Evolutionary conservation across 1,284 basidiomycete genomes (phyloP), one percentile per base, ranked within the genome.

Genomic region (Cystobasidium sp.): DNA sequence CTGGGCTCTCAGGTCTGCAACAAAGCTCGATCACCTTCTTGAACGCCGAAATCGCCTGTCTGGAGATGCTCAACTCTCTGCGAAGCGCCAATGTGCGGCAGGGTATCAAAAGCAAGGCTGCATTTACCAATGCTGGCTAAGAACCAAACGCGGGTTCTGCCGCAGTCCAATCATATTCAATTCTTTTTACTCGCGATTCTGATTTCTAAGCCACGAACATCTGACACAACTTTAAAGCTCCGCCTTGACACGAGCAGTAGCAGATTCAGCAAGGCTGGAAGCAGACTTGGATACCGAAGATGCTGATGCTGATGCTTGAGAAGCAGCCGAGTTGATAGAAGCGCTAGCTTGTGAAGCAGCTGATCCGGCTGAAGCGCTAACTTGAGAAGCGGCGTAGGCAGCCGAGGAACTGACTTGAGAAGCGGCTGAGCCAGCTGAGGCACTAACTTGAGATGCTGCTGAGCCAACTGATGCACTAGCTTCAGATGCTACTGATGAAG

Each of bases 241-340:
- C 4, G 55, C 46, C 22, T 69, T 61, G 37, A 69, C 53, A 41
- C 68, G 55, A 51, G 41, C 68, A 31, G 69, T 61, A 63, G 59
- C 69, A 9, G 58, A 63, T 41, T 58, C 47, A 53, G 61, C 69
- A 31, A 47, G 12, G 4, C 59, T 52, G 14, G 58, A 58, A 44
- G 69, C 69, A 12, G 49, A 53, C 49, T 63, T 61, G 61, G 56
- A 62, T 41, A 55, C 69, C 31, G 58, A 63, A 37, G 69, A 71
- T 31, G 69, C 69, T 7, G 58, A 51, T 4, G 49, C 22, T 16
- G 59, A 58, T 43, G 59, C 69, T 16, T 62, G 56, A 41, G 56
- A 61, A 20, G 69, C 69, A 43, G 59, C 69, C 1, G 61, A 64
- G 41, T 31, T 51, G 52, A 63, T 47, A 47, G 61, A 64, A 20